These are phyloP conservation scores for Cystobasidium tubakii DNA, from an alignment of 768 basidiomycete genomes.

Conservation along the genomic window DNA sequence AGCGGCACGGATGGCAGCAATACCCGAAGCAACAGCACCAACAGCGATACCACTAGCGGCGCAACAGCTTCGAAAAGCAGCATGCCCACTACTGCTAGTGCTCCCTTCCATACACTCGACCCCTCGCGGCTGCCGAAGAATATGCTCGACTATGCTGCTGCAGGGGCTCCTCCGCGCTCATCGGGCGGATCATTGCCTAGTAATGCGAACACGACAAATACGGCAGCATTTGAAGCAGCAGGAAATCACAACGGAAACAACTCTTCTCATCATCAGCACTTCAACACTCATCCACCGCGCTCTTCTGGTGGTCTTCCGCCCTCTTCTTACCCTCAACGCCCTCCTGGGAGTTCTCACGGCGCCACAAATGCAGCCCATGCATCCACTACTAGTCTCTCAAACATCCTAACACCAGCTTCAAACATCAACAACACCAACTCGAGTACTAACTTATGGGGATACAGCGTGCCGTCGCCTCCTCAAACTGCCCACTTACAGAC, in stretches of 20 bases:
- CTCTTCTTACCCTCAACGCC: neutral
- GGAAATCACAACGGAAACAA: neutral
- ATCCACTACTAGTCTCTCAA: constrained; percentile 1
- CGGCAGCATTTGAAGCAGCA: neutral
- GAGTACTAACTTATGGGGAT: constrained; percentile 2
- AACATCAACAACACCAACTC: neutral
- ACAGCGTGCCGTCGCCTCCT: constrained; percentile 5
- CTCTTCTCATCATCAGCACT: neutral
- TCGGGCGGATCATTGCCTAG: neutral
- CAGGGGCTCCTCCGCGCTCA: neutral
- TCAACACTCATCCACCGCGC: neutral
- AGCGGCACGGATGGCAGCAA: neutral
- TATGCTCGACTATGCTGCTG: neutral
- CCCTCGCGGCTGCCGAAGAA: no score
- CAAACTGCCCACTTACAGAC: neutral
- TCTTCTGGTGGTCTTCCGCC: neutral
- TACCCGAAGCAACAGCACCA: neutral
- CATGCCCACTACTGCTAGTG: neutral
- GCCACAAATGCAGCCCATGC: neutral
- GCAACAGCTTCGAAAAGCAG: neutral
- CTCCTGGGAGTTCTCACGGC: neutral
- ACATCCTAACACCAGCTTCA: neutral
- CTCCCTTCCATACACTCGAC: neutral
- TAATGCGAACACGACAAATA: neutral
- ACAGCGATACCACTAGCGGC: neutral